Base-by-base conservation (phyloP, 2,329 filamentous ascomycete species). In the Pseudocercospora eumusae region DNA sequence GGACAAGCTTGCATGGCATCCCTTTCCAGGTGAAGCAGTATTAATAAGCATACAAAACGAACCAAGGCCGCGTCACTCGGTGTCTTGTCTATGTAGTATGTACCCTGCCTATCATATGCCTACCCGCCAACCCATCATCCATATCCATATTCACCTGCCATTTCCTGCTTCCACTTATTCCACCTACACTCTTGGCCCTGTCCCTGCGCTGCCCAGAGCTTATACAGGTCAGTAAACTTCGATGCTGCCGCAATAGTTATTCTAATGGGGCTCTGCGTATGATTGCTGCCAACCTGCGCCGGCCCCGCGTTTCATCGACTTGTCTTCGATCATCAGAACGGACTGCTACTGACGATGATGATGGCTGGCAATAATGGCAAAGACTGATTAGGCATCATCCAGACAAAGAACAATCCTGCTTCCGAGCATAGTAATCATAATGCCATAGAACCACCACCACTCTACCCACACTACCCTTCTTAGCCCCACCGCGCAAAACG, bases 361-460 rank as follows among this genome's bases (percentile, higher is more conserved):
- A n/a, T n/a, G n/a, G n/a, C 1, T 15, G 27, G 13, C 49, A 52
- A 28, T 31, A 4, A 8, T 31, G 5, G 5, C 4, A 13, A 15
- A 15, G 25, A 25, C 49, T 52, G 49, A 52, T 27, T 31, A 6
- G 25, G 2, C n/a, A 31, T 28, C 23, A 20, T 18, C 49, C 21
- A 25, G 25, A 52, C 49, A 52, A 52, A 52, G 49, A 52, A 27
- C 18, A 8, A 27, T 28, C 49, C 49, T 52, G 20, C 49, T 31
- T 31, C 10, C 49, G 49, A 28, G 49, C 20, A 49, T 18, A n/a
- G 36, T 18, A 40, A 31, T 52, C 23, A 23, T 23, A 50, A n/a
- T n/a, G n/a, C 3, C n/a, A 21, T 21, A 20, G 45, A 25, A 20
- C n/a, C 10, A 23, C 33, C 2, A 36, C 33, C 4, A 36, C 33